Percentiles rank a stretch among this genome's conserved stretches.
Evolutionary conservation across 176 grass and related monocot species (phyloP).

Genomic region (Saccharum officinarum): DNA sequence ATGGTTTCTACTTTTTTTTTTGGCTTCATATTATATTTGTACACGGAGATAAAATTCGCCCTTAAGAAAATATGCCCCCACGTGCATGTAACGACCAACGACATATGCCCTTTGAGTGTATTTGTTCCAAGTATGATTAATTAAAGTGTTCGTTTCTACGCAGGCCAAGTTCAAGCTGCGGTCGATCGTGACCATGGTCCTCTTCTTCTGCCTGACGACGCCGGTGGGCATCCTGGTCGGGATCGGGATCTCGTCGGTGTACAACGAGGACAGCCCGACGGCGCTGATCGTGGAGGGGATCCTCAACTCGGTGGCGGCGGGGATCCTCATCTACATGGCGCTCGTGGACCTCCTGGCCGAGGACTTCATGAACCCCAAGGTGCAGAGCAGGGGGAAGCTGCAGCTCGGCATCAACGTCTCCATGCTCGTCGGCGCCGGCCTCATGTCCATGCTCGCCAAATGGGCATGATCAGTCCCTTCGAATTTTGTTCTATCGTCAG

Average conservation of each 20-base stretch:
- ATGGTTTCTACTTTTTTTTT: neutral
- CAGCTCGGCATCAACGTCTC: slow-evolving; percentile 55
- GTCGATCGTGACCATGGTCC: slow-evolving; percentile 46
- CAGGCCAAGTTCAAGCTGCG: slow-evolving; percentile 58
- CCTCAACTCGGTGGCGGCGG: slow-evolving; percentile 59
- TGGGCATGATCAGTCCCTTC: slow-evolving; percentile 38
- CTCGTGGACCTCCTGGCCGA: slow-evolving; percentile 72
- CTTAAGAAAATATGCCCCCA: no score
- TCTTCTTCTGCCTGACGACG: slow-evolving; percentile 75
- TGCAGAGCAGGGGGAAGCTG: slow-evolving; percentile 55
- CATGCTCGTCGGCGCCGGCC: slow-evolving; percentile 49
- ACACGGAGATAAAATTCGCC: no score
- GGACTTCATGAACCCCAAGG: slow-evolving; percentile 73
- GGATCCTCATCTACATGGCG: slow-evolving; percentile 76
- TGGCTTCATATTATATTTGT: no score
- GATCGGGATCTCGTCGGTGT: slow-evolving; percentile 47
- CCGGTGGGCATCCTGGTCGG: slow-evolving; percentile 61
- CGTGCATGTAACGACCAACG: no score
- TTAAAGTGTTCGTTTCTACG: no score
- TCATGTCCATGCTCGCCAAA: slow-evolving; percentile 79
- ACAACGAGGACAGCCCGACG: slow-evolving; percentile 66
- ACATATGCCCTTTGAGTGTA: no score
- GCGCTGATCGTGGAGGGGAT: slow-evolving; percentile 59
- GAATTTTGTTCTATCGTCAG: no score
- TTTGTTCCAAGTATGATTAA: no score